phyloP scores from a whole-genome alignment of 2,329 filamentous ascomycete species.

The Aspergillus versicolor region DNA sequence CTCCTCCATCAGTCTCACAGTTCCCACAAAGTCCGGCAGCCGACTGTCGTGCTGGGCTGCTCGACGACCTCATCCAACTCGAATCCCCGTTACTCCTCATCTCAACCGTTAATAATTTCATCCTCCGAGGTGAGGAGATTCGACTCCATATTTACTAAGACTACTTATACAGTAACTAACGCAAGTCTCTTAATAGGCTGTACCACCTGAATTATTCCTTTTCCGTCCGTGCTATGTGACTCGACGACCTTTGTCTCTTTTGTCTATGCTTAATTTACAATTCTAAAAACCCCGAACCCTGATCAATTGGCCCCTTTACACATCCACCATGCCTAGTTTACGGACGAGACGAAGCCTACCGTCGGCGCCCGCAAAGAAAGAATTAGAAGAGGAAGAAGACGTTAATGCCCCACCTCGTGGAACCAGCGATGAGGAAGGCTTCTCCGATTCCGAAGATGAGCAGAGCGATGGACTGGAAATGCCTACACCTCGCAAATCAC shows the following conservation, averaged over 20 bases:
- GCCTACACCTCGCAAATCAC: neutral
- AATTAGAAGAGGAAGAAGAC: neutral
- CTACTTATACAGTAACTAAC: neutral
- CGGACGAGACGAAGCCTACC: neutral
- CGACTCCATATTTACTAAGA: neutral
- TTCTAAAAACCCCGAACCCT: neutral
- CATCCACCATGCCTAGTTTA: neutral
- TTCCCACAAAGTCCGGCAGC: neutral
- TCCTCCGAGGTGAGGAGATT: neutral
- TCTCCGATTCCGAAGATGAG: neutral
- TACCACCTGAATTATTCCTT: neutral
- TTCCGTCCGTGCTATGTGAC: neutral
- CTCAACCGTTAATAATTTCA: neutral
- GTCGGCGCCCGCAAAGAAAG: neutral
- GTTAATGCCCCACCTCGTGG: neutral
- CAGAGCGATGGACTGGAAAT: slow-evolving; percentile 3
- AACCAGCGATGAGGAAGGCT: neutral
- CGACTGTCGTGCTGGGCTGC: neutral
- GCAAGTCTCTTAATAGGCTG: neutral
- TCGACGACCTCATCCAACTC: neutral
- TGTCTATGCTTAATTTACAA: neutral
- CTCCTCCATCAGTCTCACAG: neutral
- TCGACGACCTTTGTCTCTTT: neutral
- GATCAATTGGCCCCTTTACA: neutral
- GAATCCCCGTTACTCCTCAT: neutral